phyloP scores from a whole-genome alignment of 192 early-diverging fungal species.

The Mortierella hygrophila region DNA sequence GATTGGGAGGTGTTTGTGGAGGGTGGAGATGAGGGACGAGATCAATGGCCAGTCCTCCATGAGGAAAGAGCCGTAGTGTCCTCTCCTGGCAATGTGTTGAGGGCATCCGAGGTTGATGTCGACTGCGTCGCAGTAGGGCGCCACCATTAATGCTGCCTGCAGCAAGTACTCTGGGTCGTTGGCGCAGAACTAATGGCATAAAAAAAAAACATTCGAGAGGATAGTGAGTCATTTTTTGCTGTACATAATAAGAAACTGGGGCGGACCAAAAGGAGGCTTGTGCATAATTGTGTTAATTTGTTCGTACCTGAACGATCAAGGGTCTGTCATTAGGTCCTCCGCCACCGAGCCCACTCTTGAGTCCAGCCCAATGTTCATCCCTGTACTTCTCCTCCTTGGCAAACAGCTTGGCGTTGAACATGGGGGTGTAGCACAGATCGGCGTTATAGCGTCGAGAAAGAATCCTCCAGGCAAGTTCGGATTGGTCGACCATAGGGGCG shows the following conservation, averaged over 20 bases:
- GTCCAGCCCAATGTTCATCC: conserved; percentile 79
- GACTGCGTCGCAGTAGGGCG: conserved; percentile 89
- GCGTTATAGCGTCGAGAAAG: conserved; percentile 89
- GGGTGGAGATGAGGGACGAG: conserved; percentile 60
- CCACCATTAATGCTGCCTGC: conserved; percentile 84
- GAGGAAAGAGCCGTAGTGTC: conserved; percentile 93
- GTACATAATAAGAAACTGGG: no score
- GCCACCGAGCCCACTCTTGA: conserved; percentile 40
- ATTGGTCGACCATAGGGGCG: conserved; percentile 98
- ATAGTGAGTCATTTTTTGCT: neutral
- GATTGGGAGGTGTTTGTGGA: conserved; percentile 84
- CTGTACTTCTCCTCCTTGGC: conserved; percentile 74
- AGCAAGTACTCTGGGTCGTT: conserved; percentile 92
- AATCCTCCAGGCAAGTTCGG: conserved; percentile 94
- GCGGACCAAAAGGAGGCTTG: neutral
- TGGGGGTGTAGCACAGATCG: conserved; percentile 95
- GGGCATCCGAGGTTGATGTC: conserved; percentile 98
- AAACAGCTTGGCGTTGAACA: conserved; percentile 96
- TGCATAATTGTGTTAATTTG: neutral
- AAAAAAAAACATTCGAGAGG: neutral
- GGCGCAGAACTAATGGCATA: conserved; percentile 86
- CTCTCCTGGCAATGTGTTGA: conserved; percentile 91
- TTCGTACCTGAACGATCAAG: conserved; percentile 81
- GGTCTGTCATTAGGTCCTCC: conserved; percentile 78
- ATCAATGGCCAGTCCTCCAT: conserved; percentile 96